Evolutionary conservation across 495 filamentous ascomycete species (phyloP).

Genomic region (Parmelia sp.): DNA sequence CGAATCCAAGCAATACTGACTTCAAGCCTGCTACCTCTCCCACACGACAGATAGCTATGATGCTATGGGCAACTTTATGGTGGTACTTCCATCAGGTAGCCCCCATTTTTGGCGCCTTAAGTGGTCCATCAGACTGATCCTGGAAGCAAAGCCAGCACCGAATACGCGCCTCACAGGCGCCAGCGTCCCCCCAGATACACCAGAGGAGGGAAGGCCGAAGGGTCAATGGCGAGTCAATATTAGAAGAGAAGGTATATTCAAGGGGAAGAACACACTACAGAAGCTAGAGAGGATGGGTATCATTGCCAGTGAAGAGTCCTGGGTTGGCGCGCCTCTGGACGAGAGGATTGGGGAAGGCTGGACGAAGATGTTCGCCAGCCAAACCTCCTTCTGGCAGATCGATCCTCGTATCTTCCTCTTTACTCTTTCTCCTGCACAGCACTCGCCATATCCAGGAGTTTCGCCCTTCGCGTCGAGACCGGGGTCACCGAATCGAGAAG

Average conservation of each 20-base stretch:
- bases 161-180: constrained; percentile 51
- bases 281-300: constrained; percentile 92
- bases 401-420: constrained; percentile 84
- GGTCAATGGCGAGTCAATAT: constrained; percentile 87
- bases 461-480: constrained; percentile 51
- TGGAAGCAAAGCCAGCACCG: constrained; percentile 37
- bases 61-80: constrained; percentile 89
- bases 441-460: constrained; percentile 51
- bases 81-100: constrained; percentile 89
- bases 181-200: constrained; percentile 56
- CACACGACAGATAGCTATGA: constrained; percentile 84
- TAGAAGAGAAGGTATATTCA: constrained; percentile 77
- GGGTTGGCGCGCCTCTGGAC: constrained; percentile 59
- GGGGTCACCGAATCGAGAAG: constrained; percentile 53
- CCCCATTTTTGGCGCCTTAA: not conserved
- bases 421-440: constrained; percentile 58
- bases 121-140: constrained; percentile 16
- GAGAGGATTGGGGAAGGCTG: constrained; percentile 59
- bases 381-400: constrained; percentile 83
- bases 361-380: constrained; percentile 75
- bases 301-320: constrained; percentile 66
- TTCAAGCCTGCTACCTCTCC: constrained; percentile 74
- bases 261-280: constrained; percentile 71
- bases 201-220: constrained; percentile 61
- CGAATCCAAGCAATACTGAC: constrained; percentile 69